Evolutionary conservation across 176 grass and related monocot genomes (phyloP), one percentile per base, ranked within the genome.

Genomic region (Metroxylon sagu): DNA sequence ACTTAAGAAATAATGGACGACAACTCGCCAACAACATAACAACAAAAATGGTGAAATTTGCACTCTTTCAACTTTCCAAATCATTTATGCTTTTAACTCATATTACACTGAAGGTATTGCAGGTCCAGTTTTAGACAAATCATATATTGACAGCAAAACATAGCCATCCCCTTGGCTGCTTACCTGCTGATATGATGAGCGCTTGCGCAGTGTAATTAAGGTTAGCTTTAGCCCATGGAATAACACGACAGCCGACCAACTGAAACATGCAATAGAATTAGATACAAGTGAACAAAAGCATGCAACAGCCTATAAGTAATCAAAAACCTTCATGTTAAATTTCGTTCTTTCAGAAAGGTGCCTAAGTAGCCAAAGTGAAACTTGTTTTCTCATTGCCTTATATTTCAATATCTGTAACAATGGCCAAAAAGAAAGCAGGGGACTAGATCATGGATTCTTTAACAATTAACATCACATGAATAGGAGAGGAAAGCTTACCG

Each of bases 181-280:
- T 95, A 97, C 92, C 92, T 80, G 87, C 80, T 5, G 92, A 88
- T 82, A 97, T 97, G 51, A 97, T 97, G 57, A 97, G 80, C 19
- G 92, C 69, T 61, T 97, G 92, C 73, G 92, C 92, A 31, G 84
- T 97, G 77, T 97, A 82, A 58, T 91, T 97, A 18, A 97, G 92
- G 77, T 97, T 97, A 48, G 78, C 66, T 78, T 88, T 97, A 55
- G 92, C 92, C 92, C 92, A 97, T 19, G 92, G 92, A 80, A 97
- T 75, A 30, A 75, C 79, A 65, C 87, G 92, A 62, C 92, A 97
- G 62, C 62, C 87, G 67, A 97, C 77, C 79, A 97, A 74, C 92
- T 97, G 76, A 57, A 51, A 59, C 35, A 19, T 7, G 75, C 2
- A 64, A 55, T 25, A 50, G 50, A 43, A 54, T 62, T 62, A 27